Evolutionary conservation across 129 eudicot species (phyloP).

Genomic region (Oenanthe sinensis): DNA sequence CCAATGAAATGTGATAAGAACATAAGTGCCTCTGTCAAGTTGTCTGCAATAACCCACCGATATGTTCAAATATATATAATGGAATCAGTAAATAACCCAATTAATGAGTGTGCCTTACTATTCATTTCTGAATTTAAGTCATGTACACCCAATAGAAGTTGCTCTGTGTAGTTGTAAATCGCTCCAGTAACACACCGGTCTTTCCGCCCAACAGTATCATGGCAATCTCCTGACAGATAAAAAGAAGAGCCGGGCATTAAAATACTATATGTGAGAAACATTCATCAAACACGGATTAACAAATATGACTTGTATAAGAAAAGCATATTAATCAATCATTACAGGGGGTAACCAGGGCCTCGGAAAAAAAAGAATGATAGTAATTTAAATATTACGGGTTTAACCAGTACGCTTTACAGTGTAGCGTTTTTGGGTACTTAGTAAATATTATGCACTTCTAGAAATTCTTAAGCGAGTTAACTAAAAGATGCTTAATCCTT

Average conservation of each 20-base stretch:
- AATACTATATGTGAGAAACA: not conserved
- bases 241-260: not conserved
- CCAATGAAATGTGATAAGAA: conserved; percentile 91
- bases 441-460: not conserved
- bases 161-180: conserved; percentile 84
- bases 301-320: not conserved
- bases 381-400: not conserved
- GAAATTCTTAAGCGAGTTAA: not conserved
- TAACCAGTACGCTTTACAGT: not conserved
- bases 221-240: conserved; percentile 75
- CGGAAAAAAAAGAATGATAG: not conserved
- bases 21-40: conserved; percentile 98
- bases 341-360: not conserved
- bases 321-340: not conserved
- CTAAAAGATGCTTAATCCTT: not conserved
- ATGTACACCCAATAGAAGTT: conserved; percentile 49
- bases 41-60: conserved; percentile 43
- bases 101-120: conserved; percentile 22
- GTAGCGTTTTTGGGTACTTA: not conserved
- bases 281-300: not conserved
- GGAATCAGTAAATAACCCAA: not conserved
- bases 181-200: conserved; percentile 94
- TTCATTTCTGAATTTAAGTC: conserved; percentile 31
- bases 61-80: conserved; percentile 15
- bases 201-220: conserved; percentile 64